Conservation (phyloP, 768 basidiomycete genomes). For the Sarcodon sp. region DNA sequence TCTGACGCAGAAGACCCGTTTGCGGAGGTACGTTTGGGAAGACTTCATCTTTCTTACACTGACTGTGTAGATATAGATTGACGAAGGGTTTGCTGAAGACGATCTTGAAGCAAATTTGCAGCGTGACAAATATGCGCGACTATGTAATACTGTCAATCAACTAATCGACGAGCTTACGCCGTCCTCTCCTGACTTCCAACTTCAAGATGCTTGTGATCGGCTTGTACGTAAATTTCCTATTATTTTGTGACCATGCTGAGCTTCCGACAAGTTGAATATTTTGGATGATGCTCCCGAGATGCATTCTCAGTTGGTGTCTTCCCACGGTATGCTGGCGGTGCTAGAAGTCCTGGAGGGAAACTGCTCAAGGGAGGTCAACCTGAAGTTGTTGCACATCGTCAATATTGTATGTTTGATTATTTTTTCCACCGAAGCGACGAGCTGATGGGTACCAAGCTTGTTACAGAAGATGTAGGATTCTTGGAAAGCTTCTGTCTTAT, state of each 20-base stretch:
- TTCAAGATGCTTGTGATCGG: conserved; percentile 80
- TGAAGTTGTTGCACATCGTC: conserved; percentile 79
- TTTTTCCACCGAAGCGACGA: background rate
- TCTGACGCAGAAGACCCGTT: conserved; percentile 95
- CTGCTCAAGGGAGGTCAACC: conserved; percentile 73
- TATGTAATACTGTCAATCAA: conserved; percentile 70
- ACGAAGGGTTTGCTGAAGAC: conserved; percentile 86
- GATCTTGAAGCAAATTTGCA: conserved; percentile 87
- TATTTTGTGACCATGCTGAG: background rate
- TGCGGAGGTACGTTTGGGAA: conserved; percentile 49
- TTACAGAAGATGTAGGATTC: conserved; percentile 62
- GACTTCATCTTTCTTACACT: background rate
- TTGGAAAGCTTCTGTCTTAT: conserved; percentile 94
- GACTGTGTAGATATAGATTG: conserved; percentile 39
- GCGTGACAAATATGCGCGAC: conserved; percentile 84
- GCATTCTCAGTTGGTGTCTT: conserved; percentile 76
- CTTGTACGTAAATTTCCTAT: conserved; percentile 37
- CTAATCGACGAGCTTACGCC: conserved; percentile 82
- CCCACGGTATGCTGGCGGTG: conserved; percentile 92
- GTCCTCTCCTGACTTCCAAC: conserved; percentile 67
- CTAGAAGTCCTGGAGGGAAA: conserved; percentile 86
- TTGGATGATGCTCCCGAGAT: conserved; percentile 76
- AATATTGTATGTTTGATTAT: conserved; percentile 49
- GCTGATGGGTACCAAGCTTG: conserved; percentile 18
- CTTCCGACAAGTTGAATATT: conserved; percentile 46